A percentile compares a stretch with the other conserved stretches of the same genome.
phyloP scores from a whole-genome alignment of 176 grass and related monocot genomes.

The Zea mays region DNA sequence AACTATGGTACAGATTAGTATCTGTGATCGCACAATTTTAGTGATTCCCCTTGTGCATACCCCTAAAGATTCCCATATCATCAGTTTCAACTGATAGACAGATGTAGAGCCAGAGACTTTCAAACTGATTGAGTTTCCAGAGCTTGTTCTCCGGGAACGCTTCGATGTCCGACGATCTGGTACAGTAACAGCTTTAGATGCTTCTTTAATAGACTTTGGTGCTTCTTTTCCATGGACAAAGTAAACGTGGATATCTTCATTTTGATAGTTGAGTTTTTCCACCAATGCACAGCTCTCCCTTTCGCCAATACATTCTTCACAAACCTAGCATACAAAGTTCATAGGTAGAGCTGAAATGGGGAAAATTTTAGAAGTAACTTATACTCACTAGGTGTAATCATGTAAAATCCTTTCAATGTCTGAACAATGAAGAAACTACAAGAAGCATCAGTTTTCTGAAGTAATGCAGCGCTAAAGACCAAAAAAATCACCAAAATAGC shows the following conservation, averaged over 20 bases:
- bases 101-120: slow-evolving; percentile 90
- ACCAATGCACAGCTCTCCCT: slow-evolving; percentile 81
- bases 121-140: slow-evolving; percentile 75
- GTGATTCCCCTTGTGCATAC: slow-evolving; percentile 46
- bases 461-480: too few relatives aligned
- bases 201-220: slow-evolving; percentile 89
- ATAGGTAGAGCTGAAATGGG: slow-evolving; percentile 3
- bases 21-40: neutral
- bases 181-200: slow-evolving; percentile 50
- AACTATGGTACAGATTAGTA: neutral
- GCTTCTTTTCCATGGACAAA: slow-evolving; percentile 94
- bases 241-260: slow-evolving; percentile 74
- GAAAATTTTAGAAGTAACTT: neutral
- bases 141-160: slow-evolving; percentile 73
- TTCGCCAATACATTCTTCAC: slow-evolving; percentile 95
- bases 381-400: neutral
- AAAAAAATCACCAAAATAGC: too few relatives aligned
- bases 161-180: slow-evolving; percentile 87
- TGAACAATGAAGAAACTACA: neutral
- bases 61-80: slow-evolving; percentile 99
- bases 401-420: neutral
- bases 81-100: slow-evolving; percentile 94
- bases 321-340: slow-evolving; percentile 59
- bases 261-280: slow-evolving; percentile 76
- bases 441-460: too few relatives aligned